phyloP scores from a whole-genome alignment of 495 filamentous ascomycete genomes.

The Amorphotheca resinae region DNA sequence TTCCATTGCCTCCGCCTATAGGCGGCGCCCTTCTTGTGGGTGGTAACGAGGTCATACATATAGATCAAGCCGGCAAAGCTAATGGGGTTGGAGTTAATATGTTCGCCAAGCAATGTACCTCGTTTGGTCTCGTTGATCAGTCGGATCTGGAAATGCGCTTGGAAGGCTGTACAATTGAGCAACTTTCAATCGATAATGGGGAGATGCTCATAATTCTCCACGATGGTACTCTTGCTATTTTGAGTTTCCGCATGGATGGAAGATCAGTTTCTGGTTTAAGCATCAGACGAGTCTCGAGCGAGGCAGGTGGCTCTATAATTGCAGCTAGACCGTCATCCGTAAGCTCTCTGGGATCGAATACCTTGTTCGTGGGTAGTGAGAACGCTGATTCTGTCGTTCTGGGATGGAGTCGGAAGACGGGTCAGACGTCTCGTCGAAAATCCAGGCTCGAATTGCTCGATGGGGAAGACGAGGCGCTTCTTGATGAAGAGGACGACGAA shows the following conservation, averaged over 20 bases:
- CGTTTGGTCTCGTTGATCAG: slow-evolving; percentile 74
- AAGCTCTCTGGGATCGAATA: slow-evolving; percentile 51
- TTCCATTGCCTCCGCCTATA: slow-evolving; percentile 73
- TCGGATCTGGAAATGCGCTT: slow-evolving; percentile 66
- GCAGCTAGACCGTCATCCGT: slow-evolving; percentile 55
- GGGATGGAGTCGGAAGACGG: slow-evolving; percentile 56
- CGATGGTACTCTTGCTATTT: slow-evolving; percentile 58
- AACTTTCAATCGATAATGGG: slow-evolving; percentile 57
- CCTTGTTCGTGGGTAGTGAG: slow-evolving; percentile 76
- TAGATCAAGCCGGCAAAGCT: slow-evolving; percentile 89
- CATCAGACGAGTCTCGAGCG: slow-evolving; percentile 45
- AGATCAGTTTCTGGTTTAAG: slow-evolving; percentile 78
- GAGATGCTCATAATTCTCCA: slow-evolving; percentile 77
- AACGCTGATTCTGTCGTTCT: slow-evolving; percentile 72
- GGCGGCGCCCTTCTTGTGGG: slow-evolving; percentile 83
- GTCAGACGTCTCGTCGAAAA: slow-evolving; percentile 17
- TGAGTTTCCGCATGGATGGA: slow-evolving; percentile 84
- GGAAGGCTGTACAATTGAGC: slow-evolving; percentile 70
- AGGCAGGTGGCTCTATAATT: slow-evolving; percentile 48
- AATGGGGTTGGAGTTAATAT: slow-evolving; percentile 91
- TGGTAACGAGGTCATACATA: slow-evolving; percentile 81
- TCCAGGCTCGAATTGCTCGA: slow-evolving; percentile 27
- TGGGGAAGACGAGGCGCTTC: slow-evolving; percentile 26
- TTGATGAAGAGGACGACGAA: slow-evolving; percentile 45
- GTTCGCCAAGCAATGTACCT: slow-evolving; percentile 65